Evolutionary conservation across 2,329 filamentous ascomycete genomes (phyloP), one percentile per base, ranked within the genome.

Genomic region (Colletotrichum karsti): DNA sequence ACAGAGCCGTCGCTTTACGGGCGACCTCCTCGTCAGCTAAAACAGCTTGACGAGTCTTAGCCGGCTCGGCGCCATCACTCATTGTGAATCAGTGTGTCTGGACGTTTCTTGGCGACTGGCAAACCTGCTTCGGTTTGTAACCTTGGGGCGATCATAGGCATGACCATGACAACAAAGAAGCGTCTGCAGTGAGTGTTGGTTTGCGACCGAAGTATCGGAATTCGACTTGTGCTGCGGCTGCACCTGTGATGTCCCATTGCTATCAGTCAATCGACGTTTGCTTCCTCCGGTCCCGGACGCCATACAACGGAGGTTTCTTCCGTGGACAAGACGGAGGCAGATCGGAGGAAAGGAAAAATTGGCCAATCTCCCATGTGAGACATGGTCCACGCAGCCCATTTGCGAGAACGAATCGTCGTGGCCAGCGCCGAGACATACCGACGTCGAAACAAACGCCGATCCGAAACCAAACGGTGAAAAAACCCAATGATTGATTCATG

Each of bases 381-480:
- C 57, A 24, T 26, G 28, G 26, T 10, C 48, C 46, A 61, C 39
- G 10, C 28, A 24, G 24, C 2, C 35, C 30, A 37, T 46, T 41
- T 30, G 24, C 37, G 26, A 60, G 33, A 42, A 46, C 63, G 30
- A 66, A 54, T 48, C 46, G 41, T 15, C 18, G n/a, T 37, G 24
- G 26, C 12, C 50, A 62, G n/a, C 48, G 13, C 57, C 58, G 50
- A 67, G 63, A 67, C 50, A 63, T 50, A 15, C 20, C 10, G 39
- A n/a, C 12, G 41, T 56, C 58, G 63, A 56, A 67, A 50, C 63
- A 63, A 46, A 67, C 57, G 39, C 33, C 63, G 41, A 61, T 24
- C 33, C 35, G 33, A 63, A 67, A 57, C 51, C 46, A 33, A 61
- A 51, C 33, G 33, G 58, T 30, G 41, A n/a, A 12, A 50, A 59